These are phyloP conservation scores for Calonectria honghensis DNA, from an alignment of 2,329 filamentous ascomycete species.

Conservation along the genomic window DNA sequence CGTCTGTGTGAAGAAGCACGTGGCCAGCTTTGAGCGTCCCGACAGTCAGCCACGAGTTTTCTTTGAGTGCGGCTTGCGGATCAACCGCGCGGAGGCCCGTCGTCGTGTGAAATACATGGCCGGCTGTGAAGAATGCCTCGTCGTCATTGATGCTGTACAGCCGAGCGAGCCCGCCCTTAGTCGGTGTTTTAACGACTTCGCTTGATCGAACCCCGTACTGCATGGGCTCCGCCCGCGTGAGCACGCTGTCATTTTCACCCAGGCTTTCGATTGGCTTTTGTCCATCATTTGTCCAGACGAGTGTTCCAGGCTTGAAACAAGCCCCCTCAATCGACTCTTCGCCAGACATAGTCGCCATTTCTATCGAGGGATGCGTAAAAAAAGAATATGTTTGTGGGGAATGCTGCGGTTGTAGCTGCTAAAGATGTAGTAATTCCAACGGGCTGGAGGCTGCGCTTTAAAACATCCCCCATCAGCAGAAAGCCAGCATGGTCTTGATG, in stretches of 20 bases:
- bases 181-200: neutral
- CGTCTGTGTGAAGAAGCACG: neutral
- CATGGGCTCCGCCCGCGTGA: neutral
- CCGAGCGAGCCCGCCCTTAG: neutral
- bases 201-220: neutral
- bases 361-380: neutral
- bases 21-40: neutral
- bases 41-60: neutral
- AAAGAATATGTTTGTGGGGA: neutral
- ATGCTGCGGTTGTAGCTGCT: neutral
- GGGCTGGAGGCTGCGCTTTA: neutral
- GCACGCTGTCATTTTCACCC: neutral
- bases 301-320: neutral
- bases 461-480: neutral
- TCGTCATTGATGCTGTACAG: neutral
- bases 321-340: neutral
- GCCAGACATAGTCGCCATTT: neutral
- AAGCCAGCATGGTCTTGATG: neutral
- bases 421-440: neutral
- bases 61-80: neutral
- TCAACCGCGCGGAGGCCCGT: neutral
- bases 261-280: neutral
- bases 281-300: neutral
- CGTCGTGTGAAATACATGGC: neutral
- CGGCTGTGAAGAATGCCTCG: neutral